Percentiles rank a stretch among this genome's conserved stretches.
These are phyloP conservation scores for Allomyces macrogynus DNA, from an alignment of 192 early-diverging fungal genomes.

Conservation along the genomic window DNA sequence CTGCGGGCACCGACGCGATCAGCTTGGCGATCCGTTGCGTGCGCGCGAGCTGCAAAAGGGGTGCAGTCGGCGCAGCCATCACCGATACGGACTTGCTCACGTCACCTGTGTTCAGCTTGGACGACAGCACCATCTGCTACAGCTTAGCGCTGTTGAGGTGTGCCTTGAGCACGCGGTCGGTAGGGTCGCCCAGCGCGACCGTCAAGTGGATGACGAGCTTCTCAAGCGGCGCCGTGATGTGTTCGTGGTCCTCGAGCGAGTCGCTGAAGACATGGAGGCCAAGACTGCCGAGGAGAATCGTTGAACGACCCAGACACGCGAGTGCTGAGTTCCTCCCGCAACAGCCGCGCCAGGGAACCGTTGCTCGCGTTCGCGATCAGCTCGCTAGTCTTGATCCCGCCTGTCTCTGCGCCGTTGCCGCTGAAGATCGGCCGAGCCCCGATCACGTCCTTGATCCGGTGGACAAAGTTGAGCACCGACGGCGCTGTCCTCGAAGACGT, in stretches of 20 bases:
- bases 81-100: no score
- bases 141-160: background rate
- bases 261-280: background rate
- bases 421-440: no score
- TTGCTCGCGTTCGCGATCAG: no score
- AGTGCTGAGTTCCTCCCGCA: no score
- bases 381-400: no score
- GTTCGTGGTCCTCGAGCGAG: background rate
- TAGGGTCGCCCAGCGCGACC: background rate
- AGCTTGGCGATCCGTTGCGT: background rate
- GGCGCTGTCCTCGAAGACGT: background rate
- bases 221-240: background rate
- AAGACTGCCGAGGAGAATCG: no score
- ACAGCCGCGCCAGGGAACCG: no score
- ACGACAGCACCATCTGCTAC: background rate
- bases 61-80: no score
- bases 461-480: background rate
- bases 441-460: background rate
- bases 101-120: background rate
- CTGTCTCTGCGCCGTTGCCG: no score
- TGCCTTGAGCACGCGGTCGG: background rate
- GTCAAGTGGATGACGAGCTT: background rate
- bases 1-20: constrained; percentile 18
- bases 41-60: no score
- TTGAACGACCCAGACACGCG: no score